Conservation (phyloP, 768 basidiomycete species). For the Termitomyces sp. region DNA sequence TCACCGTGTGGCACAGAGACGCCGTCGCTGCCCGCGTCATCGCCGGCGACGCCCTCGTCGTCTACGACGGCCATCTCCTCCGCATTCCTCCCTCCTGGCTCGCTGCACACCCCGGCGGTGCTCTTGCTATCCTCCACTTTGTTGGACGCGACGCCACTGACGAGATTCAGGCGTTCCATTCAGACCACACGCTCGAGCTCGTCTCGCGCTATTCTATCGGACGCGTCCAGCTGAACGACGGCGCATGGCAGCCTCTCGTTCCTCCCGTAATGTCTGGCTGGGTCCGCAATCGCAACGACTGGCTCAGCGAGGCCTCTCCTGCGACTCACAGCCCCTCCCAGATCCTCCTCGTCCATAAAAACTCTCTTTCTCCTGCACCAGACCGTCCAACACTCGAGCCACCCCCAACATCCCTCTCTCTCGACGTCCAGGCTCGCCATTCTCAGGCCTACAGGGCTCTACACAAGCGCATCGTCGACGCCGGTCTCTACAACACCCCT, state of each 20-base stretch:
- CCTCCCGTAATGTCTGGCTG: constrained; percentile 87
- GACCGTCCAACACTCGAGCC: constrained; percentile 46
- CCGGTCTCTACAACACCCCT: constrained; percentile 81
- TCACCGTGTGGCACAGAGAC: constrained; percentile 28
- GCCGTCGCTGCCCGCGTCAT: constrained; percentile 68
- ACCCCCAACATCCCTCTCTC: constrained; percentile 48
- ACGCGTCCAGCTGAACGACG: constrained; percentile 37
- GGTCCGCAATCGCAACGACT: constrained; percentile 50
- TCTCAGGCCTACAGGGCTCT: constrained; percentile 77
- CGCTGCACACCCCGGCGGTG: constrained; percentile 83
- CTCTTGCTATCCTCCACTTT: constrained; percentile 87
- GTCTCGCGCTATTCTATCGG: constrained; percentile 68
- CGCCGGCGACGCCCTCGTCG: constrained; percentile 68
- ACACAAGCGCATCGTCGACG: constrained; percentile 64
- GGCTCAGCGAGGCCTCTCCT: constrained; percentile 55
- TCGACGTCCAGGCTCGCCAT: constrained; percentile 55
- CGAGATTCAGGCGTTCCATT: constrained; percentile 92
- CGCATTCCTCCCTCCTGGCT: constrained; percentile 74
- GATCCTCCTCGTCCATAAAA: constrained; percentile 56
- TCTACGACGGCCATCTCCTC: constrained; percentile 61
- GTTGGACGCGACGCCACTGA: constrained; percentile 92
- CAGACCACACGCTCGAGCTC: constrained; percentile 45
- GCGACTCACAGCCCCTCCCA: constrained; percentile 30
- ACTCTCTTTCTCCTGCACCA: constrained; percentile 22
- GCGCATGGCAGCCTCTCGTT: constrained; percentile 69